Base-by-base conservation (phyloP, 768 basidiomycete genomes). In the Termitomyces heimii region DNA sequence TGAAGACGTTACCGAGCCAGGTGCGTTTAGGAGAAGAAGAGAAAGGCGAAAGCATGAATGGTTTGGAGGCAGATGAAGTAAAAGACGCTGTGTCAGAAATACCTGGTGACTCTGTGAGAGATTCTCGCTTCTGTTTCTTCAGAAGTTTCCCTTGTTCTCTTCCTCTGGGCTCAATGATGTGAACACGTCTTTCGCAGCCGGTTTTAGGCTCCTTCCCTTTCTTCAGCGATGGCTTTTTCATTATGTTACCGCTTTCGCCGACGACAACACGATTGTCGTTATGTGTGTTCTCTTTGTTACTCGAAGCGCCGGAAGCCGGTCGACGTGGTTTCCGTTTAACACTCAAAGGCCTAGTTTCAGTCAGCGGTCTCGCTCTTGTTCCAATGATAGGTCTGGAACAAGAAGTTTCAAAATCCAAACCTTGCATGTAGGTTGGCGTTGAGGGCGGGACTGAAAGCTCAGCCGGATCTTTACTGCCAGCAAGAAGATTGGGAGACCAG, bases 1-100 rank as follows among this genome's bases (percentile, higher is more conserved):
- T 89, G 81, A 98, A 95, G 42, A 97, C 80, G 64, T 86, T 89
- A 44, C 85, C 84, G 60, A 99, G 82, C 96, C 95, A 98, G 51
- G 79, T 82, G 60, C 83, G 82, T 71, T 80, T 86, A 18, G 83
- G 81, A 28, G 74, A 73, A 22, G 71, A 65, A 54, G 69, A 71
- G 55, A 72, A 71, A 55, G 76, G 75, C 29, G 80, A 39, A 71
- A 44, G 76, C 6, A 56, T 51, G 51, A 61, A 71, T 3, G 77
- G 72, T n/a, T 75, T 72, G 2, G 75, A 73, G 43, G 79, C 68
- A 32, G 56, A 58, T 43, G 60, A 62, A 56, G 70, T 68, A 40
- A 70, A 70, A 29, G 75, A 74, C 14, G 70, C 64, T 20, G 75
- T 73, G 39, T 79, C 78, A 12, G 80, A 81, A 58, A 80, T 74